Base-by-base conservation (phyloP, 2,329 filamentous ascomycete genomes). In the Ophiosphaerella korrae region DNA sequence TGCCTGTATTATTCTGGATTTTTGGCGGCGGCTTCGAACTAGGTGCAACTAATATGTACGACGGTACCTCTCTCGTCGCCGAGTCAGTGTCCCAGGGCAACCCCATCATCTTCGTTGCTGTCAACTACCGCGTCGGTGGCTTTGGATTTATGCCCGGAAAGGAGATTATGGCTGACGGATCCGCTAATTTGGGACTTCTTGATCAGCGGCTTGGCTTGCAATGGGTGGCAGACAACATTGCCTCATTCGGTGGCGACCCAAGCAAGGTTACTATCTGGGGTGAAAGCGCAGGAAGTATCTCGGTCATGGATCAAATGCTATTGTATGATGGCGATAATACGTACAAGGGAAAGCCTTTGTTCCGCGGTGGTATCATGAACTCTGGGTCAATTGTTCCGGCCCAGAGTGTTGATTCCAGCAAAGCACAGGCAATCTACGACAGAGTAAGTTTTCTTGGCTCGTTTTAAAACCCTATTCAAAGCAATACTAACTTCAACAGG, bases 201-300 rank as follows among this genome's bases (percentile, higher is more conserved):
- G 89, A 93, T 63, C 88, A 92, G 63, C 80, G 88, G 31, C 78
- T 88, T 57, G 89, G 83, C 0, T 77, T 93, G 6, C 75, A 92
- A 67, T 93, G 89, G 89, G 83, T 90, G 1, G 84, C 87, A 7
- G 88, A 90, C 61, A 90, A 92, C 58, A 90, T 93, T 49, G 84
- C 77, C 1, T 79, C 84, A 0, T 95, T 94, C 66, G 90, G 90
- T 8, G 90, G 90, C 12, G 89, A 93, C 67, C 86, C 88, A 0
- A 77, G 79, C n/a, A 88, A 88, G 68, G 88, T 92, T 5, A 92
- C 88, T 0, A 87, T 93, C 52, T 91, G 87, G 86, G 89, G 89
- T 23, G 86, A 92, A 67, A 65, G 58, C 34, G 71, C 74, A 7
- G 77, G 77, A 11, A 58, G 70, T 12, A 90, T 92, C 55, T 91